Evolutionary conservation across 2,329 filamentous ascomycete genomes (phyloP), one percentile per base, ranked within the genome.

Genomic region (Colletotrichum sp.): DNA sequence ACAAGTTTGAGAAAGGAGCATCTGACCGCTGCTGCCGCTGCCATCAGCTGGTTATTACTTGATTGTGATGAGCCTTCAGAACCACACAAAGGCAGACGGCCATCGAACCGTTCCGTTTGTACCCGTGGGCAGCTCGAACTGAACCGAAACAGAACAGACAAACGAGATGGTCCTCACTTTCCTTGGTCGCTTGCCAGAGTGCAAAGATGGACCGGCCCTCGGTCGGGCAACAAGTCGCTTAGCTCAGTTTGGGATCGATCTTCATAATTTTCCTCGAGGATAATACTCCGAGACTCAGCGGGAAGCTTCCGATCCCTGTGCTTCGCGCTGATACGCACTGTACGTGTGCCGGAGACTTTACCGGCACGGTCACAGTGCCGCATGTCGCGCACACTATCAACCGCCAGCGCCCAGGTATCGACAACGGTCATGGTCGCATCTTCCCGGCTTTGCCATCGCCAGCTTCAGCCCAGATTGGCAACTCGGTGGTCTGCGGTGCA

Each of bases 191-290:
- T 36, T 36, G 34, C 34, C 34, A 36, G 13, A 57, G 72, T 60
- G 30, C 61, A 66, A 68, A 57, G 36, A 66, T 65, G 61, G 74
- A 67, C 18, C 66, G 71, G 71, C 66, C 66, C 67, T 74, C 61
- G 34, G 70, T 60, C 30, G 36, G 32, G 13, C 48, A 74, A 36
- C 34, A 32, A 24, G 38, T 61, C 28, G 36, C 48, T 52, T 32
- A 32, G 55, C 21, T 32, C 38, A 61, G 36, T 38, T 71, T 21
- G 28, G 55, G 43, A 52, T 55, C 26, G 67, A 43, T 52, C 26
- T n/a, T 55, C n/a, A 30, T 43, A 48, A 32, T 63, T 52, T 32
- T 61, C 38, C 36, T 67, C 48, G 52, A 67, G 24, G 68, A 55
- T 34, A 67, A 74, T 55, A 18, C 68, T 67, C 72, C 69, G 69